These are phyloP conservation scores for Arctostaphylos glauca DNA, from an alignment of 148 eudicot species.

Conservation along the genomic window DNA sequence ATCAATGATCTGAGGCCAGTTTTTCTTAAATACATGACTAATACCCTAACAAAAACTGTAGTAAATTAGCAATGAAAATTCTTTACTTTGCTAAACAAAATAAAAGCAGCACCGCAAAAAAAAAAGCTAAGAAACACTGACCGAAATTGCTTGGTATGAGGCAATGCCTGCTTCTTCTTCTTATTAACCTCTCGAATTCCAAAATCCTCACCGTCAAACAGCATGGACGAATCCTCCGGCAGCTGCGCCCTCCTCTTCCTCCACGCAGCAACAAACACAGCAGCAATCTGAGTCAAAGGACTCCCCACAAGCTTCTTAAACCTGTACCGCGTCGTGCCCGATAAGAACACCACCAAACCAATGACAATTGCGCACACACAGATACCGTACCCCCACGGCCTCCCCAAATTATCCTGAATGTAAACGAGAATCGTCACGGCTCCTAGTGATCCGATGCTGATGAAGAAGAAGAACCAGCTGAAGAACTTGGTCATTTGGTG, in stretches of 20 bases:
- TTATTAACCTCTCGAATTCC: neutral
- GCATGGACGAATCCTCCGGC: conserved; percentile 10
- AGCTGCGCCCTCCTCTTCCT: conserved; percentile 5
- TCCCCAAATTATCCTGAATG: conserved; percentile 50
- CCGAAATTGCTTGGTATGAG: conserved; percentile 77
- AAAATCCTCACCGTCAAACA: neutral
- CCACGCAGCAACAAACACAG: conserved; percentile 11
- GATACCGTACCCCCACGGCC: conserved; percentile 59
- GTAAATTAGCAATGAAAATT: neutral
- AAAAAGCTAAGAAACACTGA: conserved; percentile 25
- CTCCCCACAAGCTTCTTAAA: conserved; percentile 13
- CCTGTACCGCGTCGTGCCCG: conserved; percentile 12
- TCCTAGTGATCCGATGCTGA: conserved; percentile 44
- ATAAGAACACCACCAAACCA: neutral
- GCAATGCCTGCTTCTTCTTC: conserved; percentile 57
- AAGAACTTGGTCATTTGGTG: conserved; percentile 50
- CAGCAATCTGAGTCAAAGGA: conserved; percentile 14
- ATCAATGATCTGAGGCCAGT: no score
- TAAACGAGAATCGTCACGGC: conserved; percentile 58
- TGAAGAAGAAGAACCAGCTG: conserved; percentile 66
- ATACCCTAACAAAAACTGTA: no score
- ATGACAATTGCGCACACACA: conserved; percentile 20
- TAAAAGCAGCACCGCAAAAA: neutral
- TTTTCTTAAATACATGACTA: no score
- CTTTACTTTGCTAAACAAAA: neutral